Evolutionary conservation across 192 early-diverging fungal genomes (phyloP), one percentile per base, ranked within the genome.

Genomic region (Phycomyces nitens): DNA sequence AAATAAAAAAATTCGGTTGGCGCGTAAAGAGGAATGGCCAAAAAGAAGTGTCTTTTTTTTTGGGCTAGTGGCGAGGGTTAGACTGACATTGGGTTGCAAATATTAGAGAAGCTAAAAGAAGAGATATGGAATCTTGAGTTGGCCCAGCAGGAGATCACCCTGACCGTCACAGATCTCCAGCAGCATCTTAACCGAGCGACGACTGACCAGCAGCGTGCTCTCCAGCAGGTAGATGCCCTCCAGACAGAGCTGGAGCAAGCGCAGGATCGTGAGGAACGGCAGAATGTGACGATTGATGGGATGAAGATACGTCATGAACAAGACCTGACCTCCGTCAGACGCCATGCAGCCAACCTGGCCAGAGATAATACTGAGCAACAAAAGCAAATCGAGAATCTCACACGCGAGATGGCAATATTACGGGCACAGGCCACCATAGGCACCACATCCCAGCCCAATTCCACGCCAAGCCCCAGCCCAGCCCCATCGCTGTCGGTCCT

Each of bases 231-330:
- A 1, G 64, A 69, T 18, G 41, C 62, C 10, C 68, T 83, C 6
- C 80, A 80, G n/a, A 82, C 86, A 53, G 80, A 85, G 44, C 67
- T 81, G 21, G 83, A 86, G 24, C 69, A 77, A n/a, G 75, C 88
- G 39, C 84, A 83, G 57, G 78, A 71, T 65, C 76, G 69, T 60
- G 86, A 87, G 58, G 82, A 80, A 34, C 79, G 76, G 52, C 53
- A 81, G 10, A 71, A 67, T 5, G 11, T 52, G 12, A 65, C 74
- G n/a, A 58, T 88, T 1, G 73, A 75, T 41, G 69, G 74, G 18
- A 64, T 76, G 11, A 88, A 87, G 41, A 58, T 66, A 29, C 78
- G 83, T 18, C 83, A 82, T 40, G 89, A 90, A 56, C 82, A 89
- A 52, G 88, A 89, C 14, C 80, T 87, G 59, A 24, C 70, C 0